Evolutionary conservation across 225 moss, liverwort and hornwort species (phyloP).

Genomic region (Physcomitrium patens): DNA sequence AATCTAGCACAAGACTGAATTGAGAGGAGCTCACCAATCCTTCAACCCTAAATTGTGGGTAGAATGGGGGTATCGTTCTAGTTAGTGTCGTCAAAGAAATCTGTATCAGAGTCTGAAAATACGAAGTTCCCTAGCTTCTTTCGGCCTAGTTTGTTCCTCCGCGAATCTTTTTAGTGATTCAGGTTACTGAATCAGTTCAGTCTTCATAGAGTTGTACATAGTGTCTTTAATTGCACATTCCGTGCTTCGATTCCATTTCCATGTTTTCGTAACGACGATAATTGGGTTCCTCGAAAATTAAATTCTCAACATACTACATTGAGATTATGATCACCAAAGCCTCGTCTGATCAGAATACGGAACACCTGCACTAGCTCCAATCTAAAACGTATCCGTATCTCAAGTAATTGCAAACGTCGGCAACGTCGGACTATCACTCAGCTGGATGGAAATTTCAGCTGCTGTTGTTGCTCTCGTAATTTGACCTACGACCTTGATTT

Average conservation of each 20-base stretch:
- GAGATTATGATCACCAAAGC: conserved; percentile 1
- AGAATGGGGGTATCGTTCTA: not conserved
- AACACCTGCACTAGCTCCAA: not conserved
- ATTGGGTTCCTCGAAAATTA: not conserved
- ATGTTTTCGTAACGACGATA: not conserved
- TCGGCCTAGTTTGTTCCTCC: not conserved
- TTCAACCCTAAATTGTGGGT: not conserved
- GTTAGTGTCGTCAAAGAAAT: not conserved
- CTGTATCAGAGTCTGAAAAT: not conserved
- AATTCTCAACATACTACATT: not conserved
- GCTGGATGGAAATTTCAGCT: no score
- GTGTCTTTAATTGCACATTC: not conserved
- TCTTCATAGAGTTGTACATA: not conserved
- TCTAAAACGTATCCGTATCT: no score
- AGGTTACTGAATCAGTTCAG: not conserved
- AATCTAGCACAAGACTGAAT: not conserved
- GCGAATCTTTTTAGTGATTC: not conserved
- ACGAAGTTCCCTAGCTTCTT: not conserved
- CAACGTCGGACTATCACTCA: no score
- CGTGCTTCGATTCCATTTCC: not conserved
- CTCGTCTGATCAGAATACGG: not conserved
- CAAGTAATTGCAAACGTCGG: no score
- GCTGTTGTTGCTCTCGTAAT: not conserved
- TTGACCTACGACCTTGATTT: not conserved
- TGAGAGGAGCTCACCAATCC: not conserved